Evolutionary conservation across 768 basidiomycete genomes (phyloP).

Genomic region (Pholiota molesta): DNA sequence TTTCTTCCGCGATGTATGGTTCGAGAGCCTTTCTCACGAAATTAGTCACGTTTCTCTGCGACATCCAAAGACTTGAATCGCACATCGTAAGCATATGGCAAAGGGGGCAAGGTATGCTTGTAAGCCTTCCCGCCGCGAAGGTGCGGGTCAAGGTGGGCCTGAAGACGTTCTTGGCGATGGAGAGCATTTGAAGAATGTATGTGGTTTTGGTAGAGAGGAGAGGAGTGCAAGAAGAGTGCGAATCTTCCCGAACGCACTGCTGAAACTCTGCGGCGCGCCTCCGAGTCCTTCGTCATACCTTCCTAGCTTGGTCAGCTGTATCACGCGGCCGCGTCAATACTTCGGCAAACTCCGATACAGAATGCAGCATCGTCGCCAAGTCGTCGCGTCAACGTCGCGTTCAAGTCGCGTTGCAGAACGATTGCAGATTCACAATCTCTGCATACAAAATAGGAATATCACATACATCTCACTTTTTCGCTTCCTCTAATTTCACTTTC

Average conservation of each 20-base stretch:
- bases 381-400: too few relatives aligned
- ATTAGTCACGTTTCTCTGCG: neutral
- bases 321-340: neutral
- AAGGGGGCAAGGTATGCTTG: constrained; percentile 27
- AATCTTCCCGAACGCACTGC: neutral
- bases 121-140: constrained; percentile 42
- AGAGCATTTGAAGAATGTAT: constrained; percentile 16
- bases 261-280: neutral
- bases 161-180: constrained; percentile 17
- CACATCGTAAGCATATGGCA: constrained; percentile 37
- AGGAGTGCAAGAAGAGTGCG: neutral
- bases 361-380: neutral
- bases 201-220: neutral
- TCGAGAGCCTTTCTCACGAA: constrained; percentile 69
- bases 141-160: constrained; percentile 42
- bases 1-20: constrained; percentile 87
- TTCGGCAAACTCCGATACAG: neutral
- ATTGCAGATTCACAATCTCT: neutral
- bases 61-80: constrained; percentile 3
- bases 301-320: neutral
- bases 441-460: too few relatives aligned
- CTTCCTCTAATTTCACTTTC: too few relatives aligned
- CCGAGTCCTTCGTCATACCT: neutral
- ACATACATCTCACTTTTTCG: too few relatives aligned
- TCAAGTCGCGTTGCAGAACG: neutral